A percentile compares a stretch with the other conserved stretches of the same genome.
Evolutionary conservation across 2,329 filamentous ascomycete species (phyloP).

Genomic region (Aspergillus sp.): DNA sequence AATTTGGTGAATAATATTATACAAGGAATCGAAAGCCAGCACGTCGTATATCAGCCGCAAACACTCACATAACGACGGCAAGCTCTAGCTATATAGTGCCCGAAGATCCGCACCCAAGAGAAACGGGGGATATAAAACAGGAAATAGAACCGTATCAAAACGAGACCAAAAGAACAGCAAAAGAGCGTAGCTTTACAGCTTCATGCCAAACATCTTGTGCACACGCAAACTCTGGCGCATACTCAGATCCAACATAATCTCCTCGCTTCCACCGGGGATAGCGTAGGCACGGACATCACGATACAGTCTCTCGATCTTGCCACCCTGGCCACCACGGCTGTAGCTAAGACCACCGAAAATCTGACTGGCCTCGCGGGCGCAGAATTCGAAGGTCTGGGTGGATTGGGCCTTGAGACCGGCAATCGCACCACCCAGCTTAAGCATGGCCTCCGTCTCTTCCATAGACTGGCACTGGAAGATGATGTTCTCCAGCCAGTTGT

Average conservation of each 20-base stretch:
- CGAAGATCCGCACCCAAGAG: constrained; percentile 5
- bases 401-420: constrained; percentile 91
- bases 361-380: constrained; percentile 91
- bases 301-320: constrained; percentile 91
- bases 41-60: background rate
- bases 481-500: constrained; percentile 93
- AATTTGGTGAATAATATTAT: constrained; percentile 2
- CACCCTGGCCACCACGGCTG: constrained; percentile 88
- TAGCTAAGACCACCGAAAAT: constrained; percentile 96
- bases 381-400: constrained; percentile 95
- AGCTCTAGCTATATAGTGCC: constrained; percentile 7
- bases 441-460: constrained; percentile 92
- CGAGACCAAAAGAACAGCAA: background rate
- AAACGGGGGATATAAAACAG: constrained; percentile 2
- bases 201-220: constrained; percentile 91
- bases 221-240: constrained; percentile 89
- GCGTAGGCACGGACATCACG: constrained; percentile 94
- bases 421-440: constrained; percentile 91
- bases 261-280: constrained; percentile 91
- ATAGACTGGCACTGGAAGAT: constrained; percentile 92
- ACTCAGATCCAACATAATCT: constrained; percentile 98
- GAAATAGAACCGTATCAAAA: background rate
- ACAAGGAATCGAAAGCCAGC: constrained; percentile 7
- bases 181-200: constrained; percentile 60
- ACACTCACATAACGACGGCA: background rate